A percentile compares a stretch with the other conserved stretches of the same genome.
phyloP scores from a whole-genome alignment of 768 basidiomycete species.

The Russula griseocarnosa region DNA sequence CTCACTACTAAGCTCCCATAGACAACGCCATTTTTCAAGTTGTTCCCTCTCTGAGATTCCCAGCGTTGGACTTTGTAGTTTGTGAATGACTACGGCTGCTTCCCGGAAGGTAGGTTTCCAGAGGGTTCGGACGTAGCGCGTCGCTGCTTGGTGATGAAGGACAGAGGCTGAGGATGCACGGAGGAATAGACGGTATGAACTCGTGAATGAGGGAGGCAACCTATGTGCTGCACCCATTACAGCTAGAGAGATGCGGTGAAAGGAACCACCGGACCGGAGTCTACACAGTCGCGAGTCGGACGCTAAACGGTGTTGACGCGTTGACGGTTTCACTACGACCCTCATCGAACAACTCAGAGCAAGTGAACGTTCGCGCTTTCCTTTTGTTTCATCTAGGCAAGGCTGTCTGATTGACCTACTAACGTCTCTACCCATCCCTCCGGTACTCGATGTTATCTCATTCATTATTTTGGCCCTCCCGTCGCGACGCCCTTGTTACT shows the following conservation, averaged over 20 bases:
- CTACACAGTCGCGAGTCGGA: neutral
- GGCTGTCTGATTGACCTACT: neutral
- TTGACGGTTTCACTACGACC: neutral
- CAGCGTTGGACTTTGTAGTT: constrained; percentile 10
- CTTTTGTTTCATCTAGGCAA: neutral
- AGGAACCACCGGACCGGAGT: neutral
- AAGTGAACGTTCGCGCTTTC: neutral
- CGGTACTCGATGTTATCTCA: neutral
- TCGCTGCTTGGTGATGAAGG: constrained; percentile 22
- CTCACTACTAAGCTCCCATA: constrained; percentile 26
- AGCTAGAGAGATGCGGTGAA: neutral
- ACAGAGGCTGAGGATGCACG: constrained; percentile 25
- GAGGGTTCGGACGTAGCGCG: constrained; percentile 15
- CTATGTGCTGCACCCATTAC: neutral
- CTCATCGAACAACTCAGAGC: neutral
- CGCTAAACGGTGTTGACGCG: too few species aligned
- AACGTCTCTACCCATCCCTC: neutral
- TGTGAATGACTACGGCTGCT: constrained; percentile 18
- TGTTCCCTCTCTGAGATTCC: constrained; percentile 5
- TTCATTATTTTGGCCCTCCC: constrained; percentile 2
- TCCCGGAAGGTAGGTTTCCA: constrained; percentile 26
- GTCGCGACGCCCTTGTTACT: neutral
- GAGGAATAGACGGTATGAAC: constrained; percentile 24
- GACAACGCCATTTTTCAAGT: constrained; percentile 18
- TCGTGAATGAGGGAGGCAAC: constrained; percentile 23